A percentile compares a stretch with the other conserved stretches of the same genome.
These are phyloP conservation scores for Gossypium australe DNA, from an alignment of 345 rosid species.

Conservation along the genomic window DNA sequence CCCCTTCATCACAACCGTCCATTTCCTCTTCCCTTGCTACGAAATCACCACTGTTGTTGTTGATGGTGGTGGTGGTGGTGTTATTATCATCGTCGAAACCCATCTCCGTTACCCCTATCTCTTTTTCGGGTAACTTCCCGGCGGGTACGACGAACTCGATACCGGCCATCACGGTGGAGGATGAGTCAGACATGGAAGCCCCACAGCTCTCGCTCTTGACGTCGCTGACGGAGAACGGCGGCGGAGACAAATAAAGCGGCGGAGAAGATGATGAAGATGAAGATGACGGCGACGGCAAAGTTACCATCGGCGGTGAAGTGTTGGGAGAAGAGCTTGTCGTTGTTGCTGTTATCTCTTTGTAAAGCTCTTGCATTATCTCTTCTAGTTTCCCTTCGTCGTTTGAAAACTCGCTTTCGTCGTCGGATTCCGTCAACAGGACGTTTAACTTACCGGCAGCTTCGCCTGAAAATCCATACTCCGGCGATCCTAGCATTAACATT, in stretches of 20 bases:
- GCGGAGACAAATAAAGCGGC: neutral
- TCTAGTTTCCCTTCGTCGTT: constrained; percentile 36
- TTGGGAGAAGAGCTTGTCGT: neutral
- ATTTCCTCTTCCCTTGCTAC: neutral
- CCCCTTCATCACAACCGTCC: constrained; percentile 23
- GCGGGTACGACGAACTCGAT: constrained; percentile 18
- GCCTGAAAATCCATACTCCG: constrained; percentile 14
- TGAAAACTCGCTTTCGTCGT: constrained; percentile 26
- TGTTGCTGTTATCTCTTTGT: constrained; percentile 30
- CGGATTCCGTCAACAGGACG: constrained; percentile 22
- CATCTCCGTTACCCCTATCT: neutral
- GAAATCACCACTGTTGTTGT: neutral
- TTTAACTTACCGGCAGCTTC: constrained; percentile 1
- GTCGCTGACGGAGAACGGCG: constrained; percentile 1
- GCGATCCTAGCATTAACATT: neutral
- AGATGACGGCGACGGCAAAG: neutral
- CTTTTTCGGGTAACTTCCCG: neutral
- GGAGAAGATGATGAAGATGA: neutral
- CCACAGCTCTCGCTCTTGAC: constrained; percentile 36
- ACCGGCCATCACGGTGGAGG: constrained; percentile 35
- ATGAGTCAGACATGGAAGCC: constrained; percentile 27
- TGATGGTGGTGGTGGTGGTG: too few species aligned
- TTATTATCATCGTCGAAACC: neutral
- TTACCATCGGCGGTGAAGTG: neutral
- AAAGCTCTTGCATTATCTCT: constrained; percentile 41